These are phyloP conservation scores for Colletotrichum tabaci DNA, from an alignment of 2,329 filamentous ascomycete genomes.

Conservation along the genomic window DNA sequence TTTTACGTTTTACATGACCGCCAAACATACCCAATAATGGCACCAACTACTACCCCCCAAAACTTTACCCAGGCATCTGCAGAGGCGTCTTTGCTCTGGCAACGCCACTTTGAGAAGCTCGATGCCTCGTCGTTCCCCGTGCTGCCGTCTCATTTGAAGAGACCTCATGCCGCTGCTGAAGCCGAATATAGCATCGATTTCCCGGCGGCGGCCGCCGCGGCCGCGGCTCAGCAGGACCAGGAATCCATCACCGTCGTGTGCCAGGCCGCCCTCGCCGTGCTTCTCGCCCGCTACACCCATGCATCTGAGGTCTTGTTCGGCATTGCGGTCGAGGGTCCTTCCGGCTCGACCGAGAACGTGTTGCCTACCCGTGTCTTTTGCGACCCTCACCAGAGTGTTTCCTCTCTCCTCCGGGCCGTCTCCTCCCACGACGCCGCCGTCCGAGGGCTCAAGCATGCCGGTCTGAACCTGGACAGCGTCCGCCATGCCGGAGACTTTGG, in stretches of 20 bases:
- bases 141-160: constrained; percentile 5
- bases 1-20: too few species aligned
- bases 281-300: constrained; percentile 32
- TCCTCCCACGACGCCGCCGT: constrained; percentile 3
- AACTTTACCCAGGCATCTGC: neutral
- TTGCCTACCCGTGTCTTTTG: constrained; percentile 33
- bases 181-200: neutral
- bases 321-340: neutral
- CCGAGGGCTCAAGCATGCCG: constrained; percentile 5
- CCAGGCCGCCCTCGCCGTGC: constrained; percentile 26
- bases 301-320: constrained; percentile 28
- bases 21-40: neutral
- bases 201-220: neutral
- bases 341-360: constrained; percentile 13
- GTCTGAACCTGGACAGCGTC: neutral
- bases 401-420: constrained; percentile 3
- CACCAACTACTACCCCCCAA: too few species aligned
- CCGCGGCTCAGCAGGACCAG: neutral
- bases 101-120: neutral
- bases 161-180: neutral
- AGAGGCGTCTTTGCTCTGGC: neutral
- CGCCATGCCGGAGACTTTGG: constrained; percentile 11
- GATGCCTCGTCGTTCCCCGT: constrained; percentile 10
- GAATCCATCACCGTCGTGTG: constrained; percentile 16
- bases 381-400: constrained; percentile 9